A percentile compares a stretch with the other conserved stretches of the same genome.
phyloP scores from a whole-genome alignment of 129 eudicot genomes.

The Kitagawia praeruptora region DNA sequence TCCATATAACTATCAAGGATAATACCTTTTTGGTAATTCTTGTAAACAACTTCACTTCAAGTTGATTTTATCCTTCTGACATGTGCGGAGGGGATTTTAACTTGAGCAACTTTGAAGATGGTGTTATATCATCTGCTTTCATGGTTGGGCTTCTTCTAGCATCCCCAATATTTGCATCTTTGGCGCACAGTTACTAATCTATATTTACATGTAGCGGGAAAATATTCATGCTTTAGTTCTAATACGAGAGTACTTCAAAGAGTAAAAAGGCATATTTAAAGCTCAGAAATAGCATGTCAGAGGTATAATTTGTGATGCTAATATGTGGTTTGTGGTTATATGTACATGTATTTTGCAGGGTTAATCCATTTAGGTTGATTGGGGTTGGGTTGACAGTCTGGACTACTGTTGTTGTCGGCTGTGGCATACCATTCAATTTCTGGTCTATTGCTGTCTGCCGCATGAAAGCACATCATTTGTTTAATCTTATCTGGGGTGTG shows the following conservation, averaged over 20 bases:
- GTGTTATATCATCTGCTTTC: too few species aligned
- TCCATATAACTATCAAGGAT: too few species aligned
- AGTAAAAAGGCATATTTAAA: background rate
- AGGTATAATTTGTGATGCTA: background rate
- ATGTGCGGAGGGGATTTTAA: too few species aligned
- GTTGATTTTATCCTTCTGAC: too few species aligned
- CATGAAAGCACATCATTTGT: slow-evolving; percentile 43
- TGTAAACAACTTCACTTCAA: too few species aligned
- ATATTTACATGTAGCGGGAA: slow-evolving; percentile 6
- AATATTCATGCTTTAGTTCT: background rate
- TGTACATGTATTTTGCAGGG: slow-evolving; percentile 35
- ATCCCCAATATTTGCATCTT: too few species aligned
- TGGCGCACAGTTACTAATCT: slow-evolving; percentile 67
- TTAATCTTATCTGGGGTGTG: background rate
- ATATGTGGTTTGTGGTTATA: slow-evolving; percentile 14
- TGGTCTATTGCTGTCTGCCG: slow-evolving; percentile 84
- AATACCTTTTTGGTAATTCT: too few species aligned
- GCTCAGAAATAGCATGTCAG: background rate
- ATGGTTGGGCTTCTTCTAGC: too few species aligned
- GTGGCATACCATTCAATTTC: slow-evolving; percentile 69
- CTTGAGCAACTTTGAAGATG: too few species aligned
- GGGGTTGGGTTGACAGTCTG: slow-evolving; percentile 95
- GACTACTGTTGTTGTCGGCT: slow-evolving; percentile 73
- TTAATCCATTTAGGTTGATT: slow-evolving; percentile 92
- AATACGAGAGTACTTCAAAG: background rate